Evolutionary conservation across 305 asterid genomes (phyloP).

Genomic region (Fraxinus greggii): DNA sequence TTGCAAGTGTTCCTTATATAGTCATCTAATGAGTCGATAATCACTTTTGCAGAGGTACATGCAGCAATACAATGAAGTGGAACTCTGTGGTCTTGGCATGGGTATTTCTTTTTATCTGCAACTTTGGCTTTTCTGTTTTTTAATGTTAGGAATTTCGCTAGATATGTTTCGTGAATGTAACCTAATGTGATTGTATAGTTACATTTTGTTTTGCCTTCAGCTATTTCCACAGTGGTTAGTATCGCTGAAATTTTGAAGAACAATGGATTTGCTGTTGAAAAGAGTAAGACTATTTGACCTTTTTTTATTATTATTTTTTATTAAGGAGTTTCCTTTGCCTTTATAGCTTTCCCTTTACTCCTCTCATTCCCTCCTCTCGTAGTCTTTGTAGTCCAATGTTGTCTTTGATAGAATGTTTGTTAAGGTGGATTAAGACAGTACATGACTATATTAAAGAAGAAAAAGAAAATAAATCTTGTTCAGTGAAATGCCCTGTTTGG

Average conservation of each 20-base stretch:
- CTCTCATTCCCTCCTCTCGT: neutral
- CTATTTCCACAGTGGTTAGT: constrained; percentile 71
- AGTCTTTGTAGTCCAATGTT: constrained; percentile 1
- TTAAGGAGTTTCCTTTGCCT: neutral
- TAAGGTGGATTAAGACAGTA: neutral
- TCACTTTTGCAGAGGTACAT: constrained; percentile 55
- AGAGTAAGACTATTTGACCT: constrained; percentile 39
- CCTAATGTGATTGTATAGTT: neutral
- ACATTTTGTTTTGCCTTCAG: constrained; percentile 31
- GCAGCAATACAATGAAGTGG: constrained; percentile 64
- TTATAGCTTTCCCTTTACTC: neutral
- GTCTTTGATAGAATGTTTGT: neutral
- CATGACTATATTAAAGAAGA: neutral
- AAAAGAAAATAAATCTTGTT: neutral
- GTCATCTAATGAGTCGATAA: constrained; percentile 3
- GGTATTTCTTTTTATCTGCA: constrained; percentile 37
- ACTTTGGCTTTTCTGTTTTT: neutral
- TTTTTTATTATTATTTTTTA: neutral
- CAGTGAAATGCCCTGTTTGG: neutral
- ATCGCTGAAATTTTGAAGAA: constrained; percentile 75
- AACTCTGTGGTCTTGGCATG: constrained; percentile 80
- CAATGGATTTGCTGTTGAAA: constrained; percentile 70
- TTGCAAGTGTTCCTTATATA: neutral
- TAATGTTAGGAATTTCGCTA: neutral
- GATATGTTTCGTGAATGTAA: neutral